A percentile compares a stretch with the other conserved stretches of the same genome.
Evolutionary conservation across 352 stramenopile species (phyloP).

Genomic region (Phytophthora tentaculata): DNA sequence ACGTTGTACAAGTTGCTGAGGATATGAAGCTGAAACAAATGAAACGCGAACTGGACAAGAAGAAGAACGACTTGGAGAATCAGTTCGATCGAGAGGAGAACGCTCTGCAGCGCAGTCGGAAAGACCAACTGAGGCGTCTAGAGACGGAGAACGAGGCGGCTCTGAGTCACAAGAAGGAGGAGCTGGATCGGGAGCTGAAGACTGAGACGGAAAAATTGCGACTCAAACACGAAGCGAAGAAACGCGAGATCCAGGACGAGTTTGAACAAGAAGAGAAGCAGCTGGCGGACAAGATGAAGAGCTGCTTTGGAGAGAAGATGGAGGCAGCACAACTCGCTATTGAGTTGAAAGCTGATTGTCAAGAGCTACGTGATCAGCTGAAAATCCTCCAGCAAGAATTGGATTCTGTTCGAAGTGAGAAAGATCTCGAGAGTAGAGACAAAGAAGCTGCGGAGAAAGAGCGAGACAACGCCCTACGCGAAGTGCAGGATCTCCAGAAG

Average conservation of each 20-base stretch:
- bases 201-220: slow-evolving; percentile 51
- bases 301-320: slow-evolving; percentile 35
- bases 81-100: slow-evolving; percentile 74
- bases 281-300: slow-evolving; percentile 41
- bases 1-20: slow-evolving; percentile 63
- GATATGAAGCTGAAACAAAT: slow-evolving; percentile 65
- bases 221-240: slow-evolving; percentile 45
- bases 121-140: slow-evolving; percentile 71
- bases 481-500: slow-evolving; percentile 18
- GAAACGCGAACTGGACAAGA: slow-evolving; percentile 72
- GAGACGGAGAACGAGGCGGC: slow-evolving; percentile 56
- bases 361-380: slow-evolving; percentile 26
- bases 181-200: slow-evolving; percentile 62
- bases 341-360: slow-evolving; percentile 41
- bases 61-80: slow-evolving; percentile 70
- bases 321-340: slow-evolving; percentile 18
- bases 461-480: slow-evolving; percentile 1
- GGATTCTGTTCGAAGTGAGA: slow-evolving; percentile 21
- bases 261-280: slow-evolving; percentile 45
- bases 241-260: slow-evolving; percentile 52
- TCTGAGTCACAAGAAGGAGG: slow-evolving; percentile 56
- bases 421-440: slow-evolving; percentile 8
- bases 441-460: slow-evolving; percentile 26
- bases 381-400: slow-evolving; percentile 32
- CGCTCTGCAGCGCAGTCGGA: slow-evolving; percentile 50